Evolutionary conservation across 352 stramenopile species (phyloP).

Genomic region (Phytophthora pisi): DNA sequence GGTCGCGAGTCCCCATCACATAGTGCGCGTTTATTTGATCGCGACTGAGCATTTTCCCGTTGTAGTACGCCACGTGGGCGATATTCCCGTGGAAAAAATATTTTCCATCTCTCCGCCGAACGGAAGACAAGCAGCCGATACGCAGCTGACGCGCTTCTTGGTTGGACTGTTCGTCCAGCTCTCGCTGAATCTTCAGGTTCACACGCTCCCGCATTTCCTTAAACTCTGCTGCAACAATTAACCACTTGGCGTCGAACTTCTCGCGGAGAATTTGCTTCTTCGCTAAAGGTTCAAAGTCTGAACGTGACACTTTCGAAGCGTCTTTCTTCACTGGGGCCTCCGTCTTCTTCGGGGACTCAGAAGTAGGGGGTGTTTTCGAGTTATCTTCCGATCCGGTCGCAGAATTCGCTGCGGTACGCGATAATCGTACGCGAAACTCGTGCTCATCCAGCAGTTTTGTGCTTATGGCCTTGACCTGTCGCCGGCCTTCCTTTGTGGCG

Average conservation of each 20-base stretch:
- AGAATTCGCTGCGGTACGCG: slow-evolving; percentile 37
- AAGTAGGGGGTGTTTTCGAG: not conserved
- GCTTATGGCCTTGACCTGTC: slow-evolving; percentile 60
- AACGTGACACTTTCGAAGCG: slow-evolving; percentile 57
- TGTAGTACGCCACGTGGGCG: slow-evolving; percentile 89
- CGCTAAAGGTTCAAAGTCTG: slow-evolving; percentile 80
- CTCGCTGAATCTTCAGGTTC: slow-evolving; percentile 71
- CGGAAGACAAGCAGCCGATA: slow-evolving; percentile 77
- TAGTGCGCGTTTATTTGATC: slow-evolving; percentile 84
- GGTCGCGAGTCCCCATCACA: slow-evolving; percentile 65
- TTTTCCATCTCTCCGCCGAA: slow-evolving; percentile 69
- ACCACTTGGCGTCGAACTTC: slow-evolving; percentile 70
- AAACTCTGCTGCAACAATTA: slow-evolving; percentile 61
- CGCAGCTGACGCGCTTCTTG: slow-evolving; percentile 63
- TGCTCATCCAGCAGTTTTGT: slow-evolving; percentile 84
- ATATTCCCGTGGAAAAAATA: slow-evolving; percentile 88
- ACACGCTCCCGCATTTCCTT: slow-evolving; percentile 74
- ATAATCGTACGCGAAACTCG: slow-evolving; percentile 81
- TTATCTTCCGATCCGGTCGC: not conserved
- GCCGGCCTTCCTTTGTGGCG: slow-evolving; percentile 71
- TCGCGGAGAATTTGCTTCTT: slow-evolving; percentile 85
- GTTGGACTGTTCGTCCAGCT: slow-evolving; percentile 66
- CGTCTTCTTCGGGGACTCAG: slow-evolving; percentile 7
- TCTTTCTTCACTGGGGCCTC: slow-evolving; percentile 53
- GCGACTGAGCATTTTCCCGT: slow-evolving; percentile 49